A percentile compares a stretch with the other conserved stretches of the same genome.
phyloP scores from a whole-genome alignment of 2,329 filamentous ascomycete species.

The Nigrospora sphaerica region DNA sequence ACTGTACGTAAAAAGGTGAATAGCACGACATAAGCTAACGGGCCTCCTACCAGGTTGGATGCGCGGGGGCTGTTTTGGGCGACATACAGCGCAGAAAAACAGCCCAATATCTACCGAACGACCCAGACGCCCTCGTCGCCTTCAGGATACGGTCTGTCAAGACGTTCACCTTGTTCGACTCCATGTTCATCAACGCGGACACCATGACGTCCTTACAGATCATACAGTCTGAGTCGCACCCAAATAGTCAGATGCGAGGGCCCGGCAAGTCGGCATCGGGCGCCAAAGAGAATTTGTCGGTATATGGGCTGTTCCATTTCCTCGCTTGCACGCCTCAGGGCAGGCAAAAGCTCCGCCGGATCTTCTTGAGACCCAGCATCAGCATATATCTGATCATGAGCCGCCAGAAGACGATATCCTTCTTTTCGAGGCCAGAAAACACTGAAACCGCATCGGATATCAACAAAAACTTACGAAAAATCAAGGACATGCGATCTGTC shows the following conservation, averaged over 20 bases:
- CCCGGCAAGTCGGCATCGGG: constrained; percentile 52
- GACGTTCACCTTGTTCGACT: constrained; percentile 63
- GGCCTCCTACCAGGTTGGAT: constrained; percentile 51
- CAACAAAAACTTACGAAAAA: constrained; percentile 54
- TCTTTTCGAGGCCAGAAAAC: constrained; percentile 65
- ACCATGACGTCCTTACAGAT: constrained; percentile 80
- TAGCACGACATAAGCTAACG: not conserved
- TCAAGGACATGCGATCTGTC: constrained; percentile 68
- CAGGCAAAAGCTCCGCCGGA: constrained; percentile 62
- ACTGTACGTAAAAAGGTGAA: constrained; percentile 43
- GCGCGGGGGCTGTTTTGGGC: constrained; percentile 77
- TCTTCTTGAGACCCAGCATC: constrained; percentile 73
- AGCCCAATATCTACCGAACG: constrained; percentile 54
- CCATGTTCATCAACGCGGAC: constrained; percentile 76
- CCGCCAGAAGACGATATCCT: constrained; percentile 62
- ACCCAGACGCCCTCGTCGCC: constrained; percentile 41
- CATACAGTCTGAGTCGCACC: constrained; percentile 73
- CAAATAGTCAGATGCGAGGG: constrained; percentile 71
- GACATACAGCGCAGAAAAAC: constrained; percentile 66
- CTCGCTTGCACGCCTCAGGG: constrained; percentile 76
- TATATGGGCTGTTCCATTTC: constrained; percentile 75
- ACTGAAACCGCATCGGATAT: constrained; percentile 45
- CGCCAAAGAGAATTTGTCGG: constrained; percentile 73
- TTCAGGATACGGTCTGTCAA: constrained; percentile 59
- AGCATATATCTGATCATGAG: constrained; percentile 61